Conservation (phyloP, 805 yeast species). For the Clavispora santaluciae region DNA sequence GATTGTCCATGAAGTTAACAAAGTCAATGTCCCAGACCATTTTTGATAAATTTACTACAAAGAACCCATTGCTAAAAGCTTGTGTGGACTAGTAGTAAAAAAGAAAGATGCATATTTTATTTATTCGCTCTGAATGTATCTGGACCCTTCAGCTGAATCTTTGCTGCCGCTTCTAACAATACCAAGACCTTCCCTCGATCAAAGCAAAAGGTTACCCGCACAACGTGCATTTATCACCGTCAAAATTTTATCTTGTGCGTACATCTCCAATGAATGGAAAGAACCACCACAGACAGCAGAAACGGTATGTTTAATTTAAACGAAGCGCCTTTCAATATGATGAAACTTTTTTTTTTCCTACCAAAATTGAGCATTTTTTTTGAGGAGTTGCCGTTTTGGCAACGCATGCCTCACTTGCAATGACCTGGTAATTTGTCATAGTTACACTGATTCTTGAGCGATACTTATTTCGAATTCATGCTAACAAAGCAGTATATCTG, state of each 20-base stretch:
- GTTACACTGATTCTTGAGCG: conserved; percentile 64
- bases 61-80: too few relatives aligned
- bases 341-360: conserved; percentile 31
- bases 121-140: too few relatives aligned
- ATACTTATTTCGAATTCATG: not conserved
- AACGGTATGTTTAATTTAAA: conserved; percentile 4
- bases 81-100: too few relatives aligned
- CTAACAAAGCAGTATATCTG: not conserved
- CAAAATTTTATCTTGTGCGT: not conserved
- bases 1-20: too few relatives aligned
- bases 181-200: not conserved
- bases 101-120: too few relatives aligned
- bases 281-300: too few relatives aligned
- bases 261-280: not conserved
- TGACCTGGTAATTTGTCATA: conserved; percentile 76
- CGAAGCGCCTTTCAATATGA: conserved; percentile 19
- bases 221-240: conserved; percentile 1
- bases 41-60: too few relatives aligned
- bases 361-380: conserved; percentile 34
- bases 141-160: too few relatives aligned
- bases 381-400: conserved; percentile 49
- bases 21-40: too few relatives aligned
- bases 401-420: conserved; percentile 42
- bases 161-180: too few relatives aligned
- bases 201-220: conserved; percentile 9